Base-by-base conservation (phyloP, 2,329 filamentous ascomycete genomes). In the Aureobasidium musti region DNA sequence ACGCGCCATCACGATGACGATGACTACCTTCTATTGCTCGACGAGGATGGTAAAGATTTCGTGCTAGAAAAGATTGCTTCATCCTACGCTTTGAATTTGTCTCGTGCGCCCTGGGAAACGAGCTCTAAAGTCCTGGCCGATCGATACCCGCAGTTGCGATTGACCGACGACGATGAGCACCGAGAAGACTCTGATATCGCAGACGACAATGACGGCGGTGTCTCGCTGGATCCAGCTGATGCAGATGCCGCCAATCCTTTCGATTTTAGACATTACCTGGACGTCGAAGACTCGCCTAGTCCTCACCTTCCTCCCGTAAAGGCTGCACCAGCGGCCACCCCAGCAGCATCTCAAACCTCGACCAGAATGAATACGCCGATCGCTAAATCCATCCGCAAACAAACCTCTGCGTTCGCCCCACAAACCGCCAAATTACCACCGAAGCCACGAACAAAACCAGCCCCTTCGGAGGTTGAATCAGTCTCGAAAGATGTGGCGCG, bases 31-130 rank as follows among this genome's bases (percentile, higher is more conserved):
- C 83, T 97, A 64, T 85, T 94, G 67, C 95, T 94, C 74, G 91
- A 96, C 76, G 83, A 89, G 10, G 81, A 83, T 21, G 87, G 86
- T 63, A 87, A 94, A 73, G 89, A 85, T 66, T 95, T 95, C 71
- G 87, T 95, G 33, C 83, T 97, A 65, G 92, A 97, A 79, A 87
- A 87, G 61, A 82, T 97, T 65, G 87, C 91, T 74, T 89, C 88
- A n/a, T 88, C 88, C 45, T 90, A 96, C 78, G 89, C 91, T 73
- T 93, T 97, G 89, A 97, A 97, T 77, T 79, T 97, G 64, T 87
- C 86, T 63, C 86, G 84, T 65, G 87, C 87, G 17, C 91, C 89
- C 2, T 85, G 83, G 70, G 88, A 89, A 72, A 80, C 82, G 64
- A 86, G 91, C 70, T 78, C 83, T 63, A 84, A 85, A 35, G 86